Evolutionary conservation across 202 grass and related monocot species (phyloP).

Genomic region (Dendrocalamus latiflorus): DNA sequence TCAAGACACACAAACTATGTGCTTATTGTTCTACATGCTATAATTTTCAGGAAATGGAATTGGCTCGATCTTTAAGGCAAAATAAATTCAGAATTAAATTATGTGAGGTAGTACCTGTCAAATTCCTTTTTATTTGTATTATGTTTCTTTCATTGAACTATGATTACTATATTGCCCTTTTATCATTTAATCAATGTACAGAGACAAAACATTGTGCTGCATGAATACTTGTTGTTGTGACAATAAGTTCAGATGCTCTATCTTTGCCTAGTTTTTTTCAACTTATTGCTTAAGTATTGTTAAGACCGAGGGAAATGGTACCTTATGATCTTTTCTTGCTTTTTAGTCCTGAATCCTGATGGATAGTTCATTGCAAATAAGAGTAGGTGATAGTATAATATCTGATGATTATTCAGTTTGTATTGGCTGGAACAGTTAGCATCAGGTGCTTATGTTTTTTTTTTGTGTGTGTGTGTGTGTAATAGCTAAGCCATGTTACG

Average conservation of each 20-base stretch:
- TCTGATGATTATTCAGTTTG: background rate
- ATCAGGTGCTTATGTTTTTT: background rate
- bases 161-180: background rate
- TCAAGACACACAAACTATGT: background rate
- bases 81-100: conserved; percentile 94
- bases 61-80: conserved; percentile 72
- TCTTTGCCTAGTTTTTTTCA: background rate
- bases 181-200: conserved; percentile 20
- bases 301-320: background rate
- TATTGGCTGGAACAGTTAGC: background rate
- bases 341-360: background rate
- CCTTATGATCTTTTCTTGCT: background rate
- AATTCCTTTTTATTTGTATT: background rate
- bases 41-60: conserved; percentile 80
- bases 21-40: background rate
- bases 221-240: conserved; percentile 22
- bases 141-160: conserved; percentile 6
- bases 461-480: background rate
- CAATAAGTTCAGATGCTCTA: background rate
- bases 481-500: background rate
- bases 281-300: conserved; percentile 8
- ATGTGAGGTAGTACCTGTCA: conserved; percentile 53
- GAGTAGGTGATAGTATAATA: background rate
- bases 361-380: background rate
- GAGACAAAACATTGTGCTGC: background rate